Conservation (phyloP, 148 eudicot genomes). For the Rhododendron griersonianum region DNA sequence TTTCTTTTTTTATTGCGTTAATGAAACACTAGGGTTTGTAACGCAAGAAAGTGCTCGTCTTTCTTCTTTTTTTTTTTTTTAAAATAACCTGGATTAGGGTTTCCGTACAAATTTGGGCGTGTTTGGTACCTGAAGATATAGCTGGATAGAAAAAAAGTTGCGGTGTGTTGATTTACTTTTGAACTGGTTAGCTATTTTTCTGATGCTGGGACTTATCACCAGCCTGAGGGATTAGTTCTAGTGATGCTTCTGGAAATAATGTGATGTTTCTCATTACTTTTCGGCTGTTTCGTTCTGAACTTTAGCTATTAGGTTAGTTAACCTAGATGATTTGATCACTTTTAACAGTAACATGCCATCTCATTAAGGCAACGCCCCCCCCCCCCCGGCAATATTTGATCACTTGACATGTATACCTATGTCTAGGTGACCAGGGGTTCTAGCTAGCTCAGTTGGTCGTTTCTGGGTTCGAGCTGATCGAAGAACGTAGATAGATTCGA, state of each 20-base stretch:
- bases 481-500: not conserved
- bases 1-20: not conserved
- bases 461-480: not conserved
- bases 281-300: not conserved
- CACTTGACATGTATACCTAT: not conserved
- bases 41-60: not conserved
- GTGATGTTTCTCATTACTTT: not conserved
- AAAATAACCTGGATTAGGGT: not conserved
- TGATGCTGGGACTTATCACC: not conserved
- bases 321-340: not conserved
- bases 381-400: not conserved
- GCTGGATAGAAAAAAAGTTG: not conserved
- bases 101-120: not conserved
- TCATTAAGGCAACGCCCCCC: not conserved
- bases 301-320: not conserved
- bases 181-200: not conserved
- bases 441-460: not conserved
- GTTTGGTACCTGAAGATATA: not conserved
- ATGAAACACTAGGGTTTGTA: slow-evolving; percentile 1
- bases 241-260: not conserved
- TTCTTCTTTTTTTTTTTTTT: not conserved
- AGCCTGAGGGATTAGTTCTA: not conserved
- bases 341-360: not conserved
- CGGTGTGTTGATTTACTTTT: not conserved
- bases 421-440: not conserved